A percentile compares a stretch with the other conserved stretches of the same genome.
Evolutionary conservation across 805 yeast genomes (phyloP).

Genomic region (Tetrapisispora taiwanensis): DNA sequence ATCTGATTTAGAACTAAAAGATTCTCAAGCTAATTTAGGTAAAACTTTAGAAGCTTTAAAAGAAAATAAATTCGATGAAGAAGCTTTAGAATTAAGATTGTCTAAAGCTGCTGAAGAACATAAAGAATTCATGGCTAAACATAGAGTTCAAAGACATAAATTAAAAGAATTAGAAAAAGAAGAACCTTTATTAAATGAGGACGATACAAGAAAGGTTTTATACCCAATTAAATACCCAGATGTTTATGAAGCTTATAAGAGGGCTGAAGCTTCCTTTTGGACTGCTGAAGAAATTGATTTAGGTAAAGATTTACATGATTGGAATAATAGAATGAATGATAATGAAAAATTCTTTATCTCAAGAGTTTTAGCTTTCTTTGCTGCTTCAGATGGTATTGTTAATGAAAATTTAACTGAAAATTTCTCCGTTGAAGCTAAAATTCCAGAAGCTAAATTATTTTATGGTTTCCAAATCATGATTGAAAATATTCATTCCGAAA

Average conservation of each 20-base stretch:
- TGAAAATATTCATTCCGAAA: constrained; percentile 98
- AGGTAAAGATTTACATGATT: constrained; percentile 82
- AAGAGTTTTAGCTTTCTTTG: constrained; percentile 91
- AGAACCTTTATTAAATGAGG: constrained; percentile 82
- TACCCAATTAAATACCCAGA: constrained; percentile 96
- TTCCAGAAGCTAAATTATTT: constrained; percentile 97
- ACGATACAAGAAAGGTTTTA: constrained; percentile 78
- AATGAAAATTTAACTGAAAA: constrained; percentile 96
- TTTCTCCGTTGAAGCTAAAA: constrained; percentile 92
- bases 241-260: constrained; percentile 97
- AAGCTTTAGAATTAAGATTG: constrained; percentile 18
- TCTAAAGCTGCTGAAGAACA: constrained; percentile 35
- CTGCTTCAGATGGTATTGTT: constrained; percentile 97
- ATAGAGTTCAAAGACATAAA: constrained; percentile 60
- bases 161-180: constrained; percentile 70
- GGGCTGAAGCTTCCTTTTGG: constrained; percentile 99
- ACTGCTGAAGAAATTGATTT: constrained; percentile 98
- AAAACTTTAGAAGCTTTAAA: constrained; percentile 36
- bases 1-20: constrained; percentile 40
- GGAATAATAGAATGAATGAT: constrained; percentile 82
- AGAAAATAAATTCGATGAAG: constrained; percentile 18
- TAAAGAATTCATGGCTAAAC: constrained; percentile 45
- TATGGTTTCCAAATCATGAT: constrained; percentile 99
- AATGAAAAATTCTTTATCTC: constrained; percentile 90
- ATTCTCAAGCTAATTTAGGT: constrained; percentile 35